Conservation (phyloP, 140 eudicot genomes). For the Stevia rebaudiana region DNA sequence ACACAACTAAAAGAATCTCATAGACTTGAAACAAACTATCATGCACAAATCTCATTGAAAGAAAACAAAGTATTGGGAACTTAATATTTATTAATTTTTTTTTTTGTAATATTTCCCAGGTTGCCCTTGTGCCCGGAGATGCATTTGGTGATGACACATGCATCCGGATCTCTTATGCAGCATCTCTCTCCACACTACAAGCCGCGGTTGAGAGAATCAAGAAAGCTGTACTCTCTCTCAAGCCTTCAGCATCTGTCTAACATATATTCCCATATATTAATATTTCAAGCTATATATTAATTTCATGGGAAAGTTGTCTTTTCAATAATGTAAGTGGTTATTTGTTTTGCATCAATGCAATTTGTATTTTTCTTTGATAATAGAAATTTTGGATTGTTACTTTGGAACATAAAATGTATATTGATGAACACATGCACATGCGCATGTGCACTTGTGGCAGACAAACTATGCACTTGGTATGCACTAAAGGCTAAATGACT, state of each 20-base stretch:
- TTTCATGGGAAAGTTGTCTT: conserved; percentile 4
- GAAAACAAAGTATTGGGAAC: not conserved
- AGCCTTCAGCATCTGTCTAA: conserved; percentile 40
- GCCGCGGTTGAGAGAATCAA: conserved; percentile 68
- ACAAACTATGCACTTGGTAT: too few relatives aligned
- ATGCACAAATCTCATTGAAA: not conserved
- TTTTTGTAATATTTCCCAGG: conserved; percentile 38
- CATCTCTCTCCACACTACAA: conserved; percentile 62
- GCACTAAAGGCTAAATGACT: not conserved
- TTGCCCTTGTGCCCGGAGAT: conserved; percentile 96
- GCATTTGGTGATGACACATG: conserved; percentile 96
- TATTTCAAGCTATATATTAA: not conserved
- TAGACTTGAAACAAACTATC: not conserved
- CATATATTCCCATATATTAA: not conserved
- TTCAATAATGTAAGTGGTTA: not conserved
- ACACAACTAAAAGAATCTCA: not conserved
- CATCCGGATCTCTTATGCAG: conserved; percentile 88
- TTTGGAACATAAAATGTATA: not conserved
- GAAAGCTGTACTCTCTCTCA: conserved; percentile 52
- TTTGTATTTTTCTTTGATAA: conserved; percentile 16
- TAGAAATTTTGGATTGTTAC: not conserved
- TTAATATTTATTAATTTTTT: not conserved
- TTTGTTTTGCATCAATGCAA: not conserved
- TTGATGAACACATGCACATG: not conserved
- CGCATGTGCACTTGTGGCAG: too few relatives aligned